phyloP scores from a whole-genome alignment of 148 eudicot genomes.

The Euryodendron excelsum region DNA sequence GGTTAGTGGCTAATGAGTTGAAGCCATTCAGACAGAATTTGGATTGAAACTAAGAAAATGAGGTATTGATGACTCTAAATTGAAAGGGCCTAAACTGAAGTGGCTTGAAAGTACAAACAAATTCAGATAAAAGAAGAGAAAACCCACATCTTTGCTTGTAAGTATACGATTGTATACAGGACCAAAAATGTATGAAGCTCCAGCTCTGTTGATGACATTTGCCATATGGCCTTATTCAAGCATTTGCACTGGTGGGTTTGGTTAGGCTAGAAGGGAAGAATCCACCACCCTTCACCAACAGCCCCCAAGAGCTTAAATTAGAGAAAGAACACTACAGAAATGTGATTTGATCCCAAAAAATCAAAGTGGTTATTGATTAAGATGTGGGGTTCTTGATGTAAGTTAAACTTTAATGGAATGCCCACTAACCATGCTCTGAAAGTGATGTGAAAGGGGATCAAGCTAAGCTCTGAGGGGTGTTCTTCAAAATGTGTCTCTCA shows the following conservation, averaged over 20 bases:
- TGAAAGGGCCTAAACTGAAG: too few species aligned
- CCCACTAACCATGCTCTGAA: conserved; percentile 1
- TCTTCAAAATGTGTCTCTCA: conserved; percentile 1
- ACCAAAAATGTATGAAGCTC: neutral
- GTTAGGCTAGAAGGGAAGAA: conserved; percentile 8
- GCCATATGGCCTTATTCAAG: conserved; percentile 23
- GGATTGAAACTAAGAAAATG: conserved; percentile 27
- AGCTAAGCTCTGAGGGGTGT: neutral
- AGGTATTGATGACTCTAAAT: conserved; percentile 6
- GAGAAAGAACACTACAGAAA: neutral
- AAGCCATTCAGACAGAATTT: conserved; percentile 11
- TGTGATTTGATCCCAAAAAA: neutral
- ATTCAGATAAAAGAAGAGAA: conserved; percentile 2
- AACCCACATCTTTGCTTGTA: conserved; percentile 56
- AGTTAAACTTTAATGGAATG: conserved; percentile 8
- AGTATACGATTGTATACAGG: conserved; percentile 18
- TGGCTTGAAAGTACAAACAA: conserved; percentile 54
- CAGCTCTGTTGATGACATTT: conserved; percentile 1
- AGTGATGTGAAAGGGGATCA: neutral
- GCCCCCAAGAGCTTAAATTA: conserved; percentile 14
- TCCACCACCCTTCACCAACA: conserved; percentile 7
- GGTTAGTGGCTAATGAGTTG: conserved; percentile 19
- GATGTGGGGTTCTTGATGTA: conserved; percentile 6
- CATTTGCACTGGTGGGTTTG: neutral
- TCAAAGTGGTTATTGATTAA: conserved; percentile 16